phyloP scores from a whole-genome alignment of 1,139 yeast genomes.

The Sugiyamaella grinbergsii region DNA sequence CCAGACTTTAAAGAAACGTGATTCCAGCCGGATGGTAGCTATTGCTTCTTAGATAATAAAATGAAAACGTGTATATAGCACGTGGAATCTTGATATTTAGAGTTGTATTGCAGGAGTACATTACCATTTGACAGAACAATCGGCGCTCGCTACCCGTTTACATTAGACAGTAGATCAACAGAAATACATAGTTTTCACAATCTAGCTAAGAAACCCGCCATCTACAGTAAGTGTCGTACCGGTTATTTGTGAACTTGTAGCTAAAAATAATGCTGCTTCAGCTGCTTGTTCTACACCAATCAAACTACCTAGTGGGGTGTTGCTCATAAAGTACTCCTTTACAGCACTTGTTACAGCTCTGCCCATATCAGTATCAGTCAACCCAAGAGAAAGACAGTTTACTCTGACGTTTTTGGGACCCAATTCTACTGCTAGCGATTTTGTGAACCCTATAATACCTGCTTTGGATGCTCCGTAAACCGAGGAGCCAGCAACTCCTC shows the following conservation, averaged over 20 bases:
- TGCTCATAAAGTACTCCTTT: constrained; percentile 25
- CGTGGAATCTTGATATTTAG: no score
- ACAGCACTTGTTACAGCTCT: constrained; percentile 27
- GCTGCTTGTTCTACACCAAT: constrained; percentile 41
- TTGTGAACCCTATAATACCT: constrained; percentile 66
- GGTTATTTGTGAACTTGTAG: constrained; percentile 35
- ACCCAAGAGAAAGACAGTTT: constrained; percentile 71
- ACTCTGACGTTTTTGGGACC: constrained; percentile 54
- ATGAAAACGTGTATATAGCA: neutral
- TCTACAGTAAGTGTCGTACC: constrained; percentile 41
- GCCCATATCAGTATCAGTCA: constrained; percentile 76
- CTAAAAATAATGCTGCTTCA: constrained; percentile 41
- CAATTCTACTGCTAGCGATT: constrained; percentile 64
- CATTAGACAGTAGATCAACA: neutral
- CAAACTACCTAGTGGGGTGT: constrained; percentile 34
- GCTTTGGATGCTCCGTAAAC: constrained; percentile 83
- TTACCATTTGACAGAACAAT: no score
- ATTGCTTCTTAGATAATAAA: neutral
- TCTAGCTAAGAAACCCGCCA: constrained; percentile 35
- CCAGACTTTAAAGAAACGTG: no score
- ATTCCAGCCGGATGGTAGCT: neutral
- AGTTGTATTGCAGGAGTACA: no score
- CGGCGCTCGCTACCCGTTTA: no score
- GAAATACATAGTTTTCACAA: neutral
- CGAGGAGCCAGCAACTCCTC: constrained; percentile 60